phyloP scores from a whole-genome alignment of 192 early-diverging fungal genomes.

The Funneliformis geosporum region DNA sequence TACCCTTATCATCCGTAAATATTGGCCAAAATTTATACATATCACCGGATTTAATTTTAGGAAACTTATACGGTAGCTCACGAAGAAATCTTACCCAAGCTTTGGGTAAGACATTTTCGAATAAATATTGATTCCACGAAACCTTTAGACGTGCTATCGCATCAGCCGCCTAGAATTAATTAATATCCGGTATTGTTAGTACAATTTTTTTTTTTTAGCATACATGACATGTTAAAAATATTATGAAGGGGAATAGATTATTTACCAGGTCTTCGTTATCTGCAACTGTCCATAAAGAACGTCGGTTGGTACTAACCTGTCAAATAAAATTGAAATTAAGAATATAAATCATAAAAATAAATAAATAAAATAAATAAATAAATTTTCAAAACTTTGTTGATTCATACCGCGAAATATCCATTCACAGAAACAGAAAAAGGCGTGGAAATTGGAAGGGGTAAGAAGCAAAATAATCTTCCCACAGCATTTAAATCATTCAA shows the following conservation, averaged over 20 bases:
- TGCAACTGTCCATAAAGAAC: background rate
- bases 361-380: background rate
- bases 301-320: background rate
- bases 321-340: too few species aligned
- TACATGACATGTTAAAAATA: too few species aligned
- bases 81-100: conserved; percentile 5
- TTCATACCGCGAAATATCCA: background rate
- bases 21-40: conserved; percentile 3
- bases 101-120: background rate
- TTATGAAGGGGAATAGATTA: background rate
- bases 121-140: background rate
- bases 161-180: background rate
- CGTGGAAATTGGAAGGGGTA: background rate
- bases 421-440: background rate
- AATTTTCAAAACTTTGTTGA: background rate
- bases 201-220: too few species aligned
- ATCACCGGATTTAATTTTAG: background rate
- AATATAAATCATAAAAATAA: too few species aligned
- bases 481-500: background rate
- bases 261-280: background rate
- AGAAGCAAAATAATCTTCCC: background rate
- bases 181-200: background rate
- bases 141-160: background rate
- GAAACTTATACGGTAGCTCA: background rate
- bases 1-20: background rate